phyloP scores from a whole-genome alignment of 305 asterid species.

The Lippia alba region DNA sequence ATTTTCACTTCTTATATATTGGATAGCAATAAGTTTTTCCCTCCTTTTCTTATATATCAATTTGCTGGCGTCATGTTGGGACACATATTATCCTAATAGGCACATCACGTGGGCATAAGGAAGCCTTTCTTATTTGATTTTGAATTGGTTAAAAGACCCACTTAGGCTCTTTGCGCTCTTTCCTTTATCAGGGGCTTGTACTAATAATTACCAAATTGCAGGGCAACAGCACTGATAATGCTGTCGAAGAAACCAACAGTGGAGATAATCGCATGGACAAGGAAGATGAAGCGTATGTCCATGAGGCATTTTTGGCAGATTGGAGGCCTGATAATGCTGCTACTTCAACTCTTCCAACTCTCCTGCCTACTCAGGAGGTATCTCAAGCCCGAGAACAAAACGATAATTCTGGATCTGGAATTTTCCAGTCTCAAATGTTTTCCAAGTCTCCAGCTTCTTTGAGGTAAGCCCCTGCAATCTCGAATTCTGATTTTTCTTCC shows the following conservation, averaged over 20 bases:
- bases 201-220: slow-evolving; percentile 37
- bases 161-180: neutral
- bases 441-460: slow-evolving; percentile 51
- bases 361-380: slow-evolving; percentile 42
- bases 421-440: slow-evolving; percentile 43
- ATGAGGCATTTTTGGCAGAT: slow-evolving; percentile 96
- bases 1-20: too few species aligned
- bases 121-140: slow-evolving; percentile 7
- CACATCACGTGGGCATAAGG: slow-evolving; percentile 6
- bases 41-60: too few species aligned
- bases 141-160: too few species aligned
- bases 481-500: slow-evolving; percentile 21
- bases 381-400: slow-evolving; percentile 49
- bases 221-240: slow-evolving; percentile 69
- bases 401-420: slow-evolving; percentile 42
- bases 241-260: slow-evolving; percentile 55
- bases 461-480: slow-evolving; percentile 49
- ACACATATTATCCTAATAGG: neutral
- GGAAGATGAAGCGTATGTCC: slow-evolving; percentile 91
- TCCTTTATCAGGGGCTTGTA: slow-evolving; percentile 21
- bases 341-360: slow-evolving; percentile 43
- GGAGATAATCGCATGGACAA: slow-evolving; percentile 56
- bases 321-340: slow-evolving; percentile 70
- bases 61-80: slow-evolving; percentile 13
- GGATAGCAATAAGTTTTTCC: too few species aligned